Conservation (phyloP, 1,284 basidiomycete genomes). For the Tranzscheliella williamsii region DNA sequence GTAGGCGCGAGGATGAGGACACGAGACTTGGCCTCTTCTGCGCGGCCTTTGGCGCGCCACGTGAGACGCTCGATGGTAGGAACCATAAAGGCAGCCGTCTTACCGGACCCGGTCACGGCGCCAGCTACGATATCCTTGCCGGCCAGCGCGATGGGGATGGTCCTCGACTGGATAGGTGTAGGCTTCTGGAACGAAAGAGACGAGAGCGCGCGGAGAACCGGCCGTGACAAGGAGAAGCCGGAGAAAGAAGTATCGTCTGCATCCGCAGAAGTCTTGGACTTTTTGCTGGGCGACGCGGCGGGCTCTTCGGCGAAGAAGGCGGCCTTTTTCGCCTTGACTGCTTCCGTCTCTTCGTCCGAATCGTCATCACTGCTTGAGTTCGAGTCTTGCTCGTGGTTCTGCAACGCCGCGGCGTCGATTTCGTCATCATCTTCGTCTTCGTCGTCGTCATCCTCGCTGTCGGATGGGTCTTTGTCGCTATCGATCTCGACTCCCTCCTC, state of each 20-base stretch:
- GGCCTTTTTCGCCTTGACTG: constrained; percentile 51
- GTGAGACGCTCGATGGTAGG: constrained; percentile 95
- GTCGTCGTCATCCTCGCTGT: constrained; percentile 12
- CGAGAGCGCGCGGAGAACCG: constrained; percentile 81
- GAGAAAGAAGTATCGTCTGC: constrained; percentile 67
- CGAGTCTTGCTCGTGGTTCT: constrained; percentile 5
- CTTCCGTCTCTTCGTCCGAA: constrained; percentile 43
- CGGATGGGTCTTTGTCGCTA: constrained; percentile 28
- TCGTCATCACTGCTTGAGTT: constrained; percentile 26
- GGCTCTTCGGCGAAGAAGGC: constrained; percentile 56
- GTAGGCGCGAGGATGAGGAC: constrained; percentile 92
- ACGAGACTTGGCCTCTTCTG: constrained; percentile 91
- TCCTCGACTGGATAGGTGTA: constrained; percentile 95
- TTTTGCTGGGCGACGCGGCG: constrained; percentile 4
- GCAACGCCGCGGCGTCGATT: constrained; percentile 7
- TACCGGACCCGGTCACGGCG: constrained; percentile 92
- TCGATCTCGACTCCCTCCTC: constrained; percentile 57
- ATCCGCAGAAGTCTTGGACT: neutral
- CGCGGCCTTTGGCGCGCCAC: constrained; percentile 77
- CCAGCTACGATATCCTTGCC: constrained; percentile 96
- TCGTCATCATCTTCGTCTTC: constrained; percentile 54
- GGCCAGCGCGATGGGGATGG: constrained; percentile 96
- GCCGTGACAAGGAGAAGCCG: constrained; percentile 84
- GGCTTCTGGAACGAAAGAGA: constrained; percentile 80
- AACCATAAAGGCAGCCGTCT: constrained; percentile 98